phyloP scores from a whole-genome alignment of 2,329 filamentous ascomycete species.

The Botrytis cinerea region DNA sequence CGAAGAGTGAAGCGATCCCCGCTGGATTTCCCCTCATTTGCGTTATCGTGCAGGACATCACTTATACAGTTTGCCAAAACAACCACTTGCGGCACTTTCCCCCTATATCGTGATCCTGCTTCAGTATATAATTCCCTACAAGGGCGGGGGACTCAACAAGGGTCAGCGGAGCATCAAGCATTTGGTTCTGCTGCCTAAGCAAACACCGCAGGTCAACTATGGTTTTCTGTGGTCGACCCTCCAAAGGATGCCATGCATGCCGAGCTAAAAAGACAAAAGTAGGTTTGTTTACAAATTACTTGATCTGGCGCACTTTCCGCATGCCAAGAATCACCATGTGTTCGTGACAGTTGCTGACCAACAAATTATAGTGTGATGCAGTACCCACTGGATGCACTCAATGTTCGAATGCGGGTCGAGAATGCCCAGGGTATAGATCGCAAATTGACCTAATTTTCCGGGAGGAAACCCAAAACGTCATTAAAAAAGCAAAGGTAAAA shows the following conservation, averaged over 20 bases:
- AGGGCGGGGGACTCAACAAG: neutral
- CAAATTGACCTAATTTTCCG: conserved; percentile 59
- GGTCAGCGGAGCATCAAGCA: neutral
- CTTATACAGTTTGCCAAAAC: neutral
- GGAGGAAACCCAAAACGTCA: conserved; percentile 57
- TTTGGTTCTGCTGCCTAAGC: neutral
- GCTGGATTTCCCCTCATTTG: neutral
- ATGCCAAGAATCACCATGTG: neutral
- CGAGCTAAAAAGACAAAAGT: conserved; percentile 58
- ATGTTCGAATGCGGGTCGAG: conserved; percentile 53
- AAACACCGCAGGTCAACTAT: conserved; percentile 41
- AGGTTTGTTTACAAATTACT: conserved; percentile 24
- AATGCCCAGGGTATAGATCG: conserved; percentile 58
- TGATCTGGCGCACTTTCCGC: neutral
- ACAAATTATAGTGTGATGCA: conserved; percentile 52
- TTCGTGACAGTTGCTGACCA: neutral
- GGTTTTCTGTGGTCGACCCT: conserved; percentile 61
- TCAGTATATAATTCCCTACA: too few species aligned
- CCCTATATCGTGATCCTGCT: neutral
- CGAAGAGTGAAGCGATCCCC: conserved; percentile 2
- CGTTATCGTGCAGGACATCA: neutral
- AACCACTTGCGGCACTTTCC: neutral
- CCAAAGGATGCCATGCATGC: conserved; percentile 57
- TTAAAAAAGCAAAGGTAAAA: conserved; percentile 48
- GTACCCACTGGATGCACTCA: conserved; percentile 54